Percentiles rank a stretch among this genome's conserved stretches.
Evolutionary conservation across 78 protist genomes (phyloP).

Genomic region (Pigoraptor vietnamica): DNA sequence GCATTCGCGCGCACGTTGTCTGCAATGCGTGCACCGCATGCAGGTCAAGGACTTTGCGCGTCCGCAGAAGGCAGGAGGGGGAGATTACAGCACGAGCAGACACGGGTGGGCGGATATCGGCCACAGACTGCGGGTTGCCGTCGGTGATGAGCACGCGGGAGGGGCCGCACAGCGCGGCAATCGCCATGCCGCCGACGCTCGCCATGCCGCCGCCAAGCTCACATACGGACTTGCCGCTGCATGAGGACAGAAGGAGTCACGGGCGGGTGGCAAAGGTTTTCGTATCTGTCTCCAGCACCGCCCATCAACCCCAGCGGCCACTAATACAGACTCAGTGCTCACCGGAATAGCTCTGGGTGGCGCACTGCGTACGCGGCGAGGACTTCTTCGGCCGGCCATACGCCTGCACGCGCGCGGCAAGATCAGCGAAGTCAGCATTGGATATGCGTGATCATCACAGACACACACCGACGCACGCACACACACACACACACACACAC

Average conservation of each 20-base stretch:
- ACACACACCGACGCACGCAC: no score
- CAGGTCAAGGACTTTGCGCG: not conserved
- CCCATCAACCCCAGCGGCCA: not conserved
- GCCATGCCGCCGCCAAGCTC: not conserved
- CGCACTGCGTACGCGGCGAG: not conserved
- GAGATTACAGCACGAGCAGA: no score
- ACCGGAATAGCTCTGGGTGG: not conserved
- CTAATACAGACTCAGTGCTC: not conserved
- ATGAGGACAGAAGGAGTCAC: not conserved
- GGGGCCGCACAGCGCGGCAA: not conserved
- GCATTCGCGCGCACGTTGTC: not conserved
- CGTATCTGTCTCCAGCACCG: no score
- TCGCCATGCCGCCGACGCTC: not conserved
- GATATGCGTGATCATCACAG: no score
- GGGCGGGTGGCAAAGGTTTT: no score
- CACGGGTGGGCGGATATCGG: not conserved
- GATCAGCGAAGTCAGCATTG: not conserved
- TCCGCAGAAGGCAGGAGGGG: not conserved
- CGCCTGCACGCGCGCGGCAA: not conserved
- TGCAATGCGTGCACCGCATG: not conserved
- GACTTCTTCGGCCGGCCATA: not conserved
- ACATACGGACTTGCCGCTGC: not conserved
- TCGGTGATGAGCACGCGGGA: not conserved
- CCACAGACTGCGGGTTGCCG: not conserved
- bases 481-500: no score